Percentiles rank a stretch among this genome's conserved stretches.
Conservation (phyloP, 768 basidiomycete genomes). For the Erythrobasidium yunnanense region DNA sequence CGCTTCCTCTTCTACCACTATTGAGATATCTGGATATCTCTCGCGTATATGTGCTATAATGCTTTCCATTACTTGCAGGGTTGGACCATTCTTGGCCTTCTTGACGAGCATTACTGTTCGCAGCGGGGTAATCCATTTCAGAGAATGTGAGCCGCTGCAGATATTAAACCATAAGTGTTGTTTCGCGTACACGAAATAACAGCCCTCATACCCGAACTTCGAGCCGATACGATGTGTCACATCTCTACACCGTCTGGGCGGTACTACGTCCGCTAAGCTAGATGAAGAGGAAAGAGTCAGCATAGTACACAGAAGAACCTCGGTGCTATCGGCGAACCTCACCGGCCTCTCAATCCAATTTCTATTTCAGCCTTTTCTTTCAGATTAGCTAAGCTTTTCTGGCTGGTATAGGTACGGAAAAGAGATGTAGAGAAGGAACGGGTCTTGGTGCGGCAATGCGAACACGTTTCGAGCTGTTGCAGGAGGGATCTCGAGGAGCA, state of each 20-base stretch:
- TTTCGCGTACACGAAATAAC: too few relatives aligned
- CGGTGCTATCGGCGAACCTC: not conserved
- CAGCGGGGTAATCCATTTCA: constrained; percentile 23
- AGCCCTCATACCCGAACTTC: constrained; percentile 28
- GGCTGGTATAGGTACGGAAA: too few relatives aligned
- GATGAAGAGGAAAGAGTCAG: not conserved
- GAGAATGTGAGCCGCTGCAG: constrained; percentile 29
- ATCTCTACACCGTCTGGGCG: constrained; percentile 15
- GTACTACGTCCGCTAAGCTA: constrained; percentile 26
- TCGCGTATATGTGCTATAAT: constrained; percentile 32
- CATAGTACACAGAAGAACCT: not conserved
- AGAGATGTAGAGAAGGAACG: too few relatives aligned
- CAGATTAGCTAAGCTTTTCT: not conserved
- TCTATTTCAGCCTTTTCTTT: constrained; percentile 25
- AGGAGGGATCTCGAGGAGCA: too few relatives aligned
- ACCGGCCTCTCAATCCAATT: constrained; percentile 26
- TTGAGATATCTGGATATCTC: constrained; percentile 27
- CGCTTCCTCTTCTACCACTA: constrained; percentile 32
- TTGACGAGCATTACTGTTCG: constrained; percentile 40
- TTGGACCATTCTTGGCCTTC: constrained; percentile 41
- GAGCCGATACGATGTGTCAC: constrained; percentile 28
- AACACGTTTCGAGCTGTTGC: too few relatives aligned
- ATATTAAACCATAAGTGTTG: too few relatives aligned
- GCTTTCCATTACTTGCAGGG: constrained; percentile 35
- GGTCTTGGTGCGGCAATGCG: too few relatives aligned